A percentile compares a stretch with the other conserved stretches of the same genome.
phyloP scores from a whole-genome alignment of 805 yeast species.

The Lipomyces yamadae region DNA sequence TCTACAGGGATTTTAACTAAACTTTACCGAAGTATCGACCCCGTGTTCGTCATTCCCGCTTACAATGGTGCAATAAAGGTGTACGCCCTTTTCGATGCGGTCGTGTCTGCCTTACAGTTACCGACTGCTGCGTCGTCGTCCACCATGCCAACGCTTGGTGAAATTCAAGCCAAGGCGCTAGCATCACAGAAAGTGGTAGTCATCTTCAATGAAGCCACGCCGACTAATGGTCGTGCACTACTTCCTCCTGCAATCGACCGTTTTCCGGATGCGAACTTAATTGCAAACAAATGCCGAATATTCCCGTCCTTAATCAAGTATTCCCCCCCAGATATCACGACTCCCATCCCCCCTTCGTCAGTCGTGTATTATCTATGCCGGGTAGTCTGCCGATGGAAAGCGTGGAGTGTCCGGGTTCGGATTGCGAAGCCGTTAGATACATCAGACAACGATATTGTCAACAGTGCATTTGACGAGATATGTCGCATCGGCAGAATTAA shows the following conservation, averaged over 20 bases:
- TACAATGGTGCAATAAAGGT: conserved; percentile 43
- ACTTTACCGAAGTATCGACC: conserved; percentile 42
- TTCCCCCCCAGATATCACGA: conserved; percentile 43
- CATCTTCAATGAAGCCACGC: conserved; percentile 57
- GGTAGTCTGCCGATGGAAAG: conserved; percentile 34
- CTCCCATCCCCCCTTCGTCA: conserved; percentile 45
- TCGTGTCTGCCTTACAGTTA: conserved; percentile 30
- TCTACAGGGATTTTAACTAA: background rate
- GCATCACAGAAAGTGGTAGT: conserved; percentile 51
- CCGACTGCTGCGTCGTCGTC: conserved; percentile 37
- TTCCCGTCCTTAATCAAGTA: conserved; percentile 45
- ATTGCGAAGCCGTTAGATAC: conserved; percentile 40
- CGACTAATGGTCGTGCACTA: conserved; percentile 80
- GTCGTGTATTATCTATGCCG: conserved; percentile 42
- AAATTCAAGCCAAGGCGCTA: conserved; percentile 39
- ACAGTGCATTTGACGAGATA: conserved; percentile 38
- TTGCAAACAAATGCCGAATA: conserved; percentile 29
- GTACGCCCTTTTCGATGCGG: conserved; percentile 16
- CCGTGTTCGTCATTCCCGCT: conserved; percentile 51
- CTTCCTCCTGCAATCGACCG: conserved; percentile 54
- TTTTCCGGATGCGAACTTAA: conserved; percentile 7
- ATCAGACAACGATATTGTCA: conserved; percentile 25
- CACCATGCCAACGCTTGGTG: conserved; percentile 23
- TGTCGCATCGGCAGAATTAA: conserved; percentile 54
- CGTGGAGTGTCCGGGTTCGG: conserved; percentile 42